phyloP scores from a whole-genome alignment of 306 rosid species.

The Hippophae rhamnoides region DNA sequence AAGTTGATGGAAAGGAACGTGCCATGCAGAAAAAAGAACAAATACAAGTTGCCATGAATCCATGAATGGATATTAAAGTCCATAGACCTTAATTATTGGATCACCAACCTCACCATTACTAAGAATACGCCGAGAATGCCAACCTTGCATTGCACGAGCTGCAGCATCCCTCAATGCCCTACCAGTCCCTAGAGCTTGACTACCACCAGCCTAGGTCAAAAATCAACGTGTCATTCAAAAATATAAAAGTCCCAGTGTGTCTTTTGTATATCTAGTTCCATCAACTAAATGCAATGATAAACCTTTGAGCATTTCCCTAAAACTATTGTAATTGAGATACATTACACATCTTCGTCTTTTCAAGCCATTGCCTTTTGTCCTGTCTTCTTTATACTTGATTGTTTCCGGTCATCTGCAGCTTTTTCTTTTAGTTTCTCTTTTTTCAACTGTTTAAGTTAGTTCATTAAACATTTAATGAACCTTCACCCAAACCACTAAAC shows the following conservation, averaged over 20 bases:
- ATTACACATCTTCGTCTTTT: no score
- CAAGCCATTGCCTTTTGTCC: no score
- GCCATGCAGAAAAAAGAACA: no score
- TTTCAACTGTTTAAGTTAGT: no score
- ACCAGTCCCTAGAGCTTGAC: constrained; percentile 51
- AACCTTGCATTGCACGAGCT: constrained; percentile 81
- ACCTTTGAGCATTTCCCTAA: background rate
- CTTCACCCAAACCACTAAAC: no score
- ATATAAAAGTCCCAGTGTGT: background rate
- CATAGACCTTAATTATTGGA: constrained; percentile 49
- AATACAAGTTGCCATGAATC: constrained; percentile 9
- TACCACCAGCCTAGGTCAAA: constrained; percentile 15
- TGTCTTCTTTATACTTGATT: no score
- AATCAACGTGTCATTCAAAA: background rate
- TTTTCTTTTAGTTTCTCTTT: no score
- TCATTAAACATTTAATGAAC: no score
- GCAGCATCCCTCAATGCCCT: constrained; percentile 80
- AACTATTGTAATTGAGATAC: no score
- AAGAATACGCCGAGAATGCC: constrained; percentile 71
- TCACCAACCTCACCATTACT: constrained; percentile 69
- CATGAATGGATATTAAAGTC: constrained; percentile 3
- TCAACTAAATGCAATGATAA: background rate
- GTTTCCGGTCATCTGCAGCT: no score
- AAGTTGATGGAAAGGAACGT: no score
- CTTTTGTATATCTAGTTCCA: background rate